A percentile compares a stretch with the other conserved stretches of the same genome.
These are phyloP conservation scores for Entoloma clypeatum DNA, from an alignment of 1,284 basidiomycete genomes.

Conservation along the genomic window DNA sequence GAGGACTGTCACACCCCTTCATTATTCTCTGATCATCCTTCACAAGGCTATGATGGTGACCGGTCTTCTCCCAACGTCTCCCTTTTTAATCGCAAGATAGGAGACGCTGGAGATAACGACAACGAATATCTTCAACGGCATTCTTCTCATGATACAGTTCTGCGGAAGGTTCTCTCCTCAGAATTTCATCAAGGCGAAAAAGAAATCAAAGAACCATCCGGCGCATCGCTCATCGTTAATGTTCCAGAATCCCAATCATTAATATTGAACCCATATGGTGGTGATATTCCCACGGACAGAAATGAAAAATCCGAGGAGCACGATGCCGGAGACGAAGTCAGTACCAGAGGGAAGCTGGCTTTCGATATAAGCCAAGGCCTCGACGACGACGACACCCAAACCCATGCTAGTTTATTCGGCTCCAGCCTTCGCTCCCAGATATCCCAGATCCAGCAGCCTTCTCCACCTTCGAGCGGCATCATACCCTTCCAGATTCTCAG, in stretches of 20 bases:
- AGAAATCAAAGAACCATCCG: neutral
- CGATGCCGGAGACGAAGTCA: slow-evolving; percentile 1
- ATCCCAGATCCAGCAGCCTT: neutral
- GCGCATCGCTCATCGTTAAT: neutral
- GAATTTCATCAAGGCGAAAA: neutral
- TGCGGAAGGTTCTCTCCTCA: neutral
- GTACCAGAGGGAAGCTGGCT: neutral
- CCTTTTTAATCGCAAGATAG: neutral
- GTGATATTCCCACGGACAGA: too few relatives aligned
- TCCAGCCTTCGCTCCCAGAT: neutral
- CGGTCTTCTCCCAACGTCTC: slow-evolving; percentile 8
- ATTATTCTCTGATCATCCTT: slow-evolving; percentile 1
- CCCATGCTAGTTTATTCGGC: slow-evolving; percentile 5
- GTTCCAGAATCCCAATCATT: slow-evolving; percentile 1
- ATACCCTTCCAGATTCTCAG: too few relatives aligned
- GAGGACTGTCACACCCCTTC: neutral
- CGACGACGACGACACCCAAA: slow-evolving; percentile 17
- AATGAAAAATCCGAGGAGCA: too few relatives aligned
- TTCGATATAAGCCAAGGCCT: neutral
- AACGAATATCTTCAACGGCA: slow-evolving; percentile 3
- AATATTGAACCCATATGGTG: neutral
- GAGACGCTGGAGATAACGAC: slow-evolving; percentile 2
- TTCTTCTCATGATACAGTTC: neutral
- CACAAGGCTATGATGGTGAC: slow-evolving; percentile 8
- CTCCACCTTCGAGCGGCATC: too few relatives aligned